These are phyloP conservation scores for Lasiosphaeria ovina DNA, from an alignment of 495 filamentous ascomycete species.

Conservation along the genomic window DNA sequence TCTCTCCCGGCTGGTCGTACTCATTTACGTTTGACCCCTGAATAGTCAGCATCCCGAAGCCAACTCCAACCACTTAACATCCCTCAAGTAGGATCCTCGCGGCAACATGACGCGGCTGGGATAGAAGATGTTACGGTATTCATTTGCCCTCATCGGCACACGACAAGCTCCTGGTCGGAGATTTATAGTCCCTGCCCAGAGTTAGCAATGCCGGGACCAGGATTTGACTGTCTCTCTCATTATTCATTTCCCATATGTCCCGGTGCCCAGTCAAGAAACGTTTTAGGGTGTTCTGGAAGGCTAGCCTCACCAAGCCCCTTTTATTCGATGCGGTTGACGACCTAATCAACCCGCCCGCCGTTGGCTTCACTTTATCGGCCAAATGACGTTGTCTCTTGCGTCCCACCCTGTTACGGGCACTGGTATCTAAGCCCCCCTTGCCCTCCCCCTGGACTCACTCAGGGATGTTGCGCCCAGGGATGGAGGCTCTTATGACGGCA, in stretches of 20 bases:
- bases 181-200: neutral
- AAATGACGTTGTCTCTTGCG: constrained; percentile 7
- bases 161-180: neutral
- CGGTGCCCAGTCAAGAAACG: constrained; percentile 8
- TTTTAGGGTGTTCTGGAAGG: constrained; percentile 15
- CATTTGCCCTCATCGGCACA: constrained; percentile 10
- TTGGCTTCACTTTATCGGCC: neutral
- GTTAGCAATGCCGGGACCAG: constrained; percentile 3
- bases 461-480: constrained; percentile 3
- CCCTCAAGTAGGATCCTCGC: neutral
- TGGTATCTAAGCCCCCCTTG: constrained; percentile 4
- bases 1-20: neutral
- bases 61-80: constrained; percentile 10
- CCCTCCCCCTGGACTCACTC: neutral
- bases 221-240: constrained; percentile 4
- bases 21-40: constrained; percentile 10
- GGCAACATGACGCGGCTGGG: constrained; percentile 1
- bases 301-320: constrained; percentile 5
- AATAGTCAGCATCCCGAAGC: constrained; percentile 2
- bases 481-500: neutral
- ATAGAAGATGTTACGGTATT: constrained; percentile 1
- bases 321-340: neutral
- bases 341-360: neutral
- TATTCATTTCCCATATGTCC: constrained; percentile 9
- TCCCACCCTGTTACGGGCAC: constrained; percentile 2